These are phyloP conservation scores for Rosellinia necatrix DNA, from an alignment of 2,329 filamentous ascomycete genomes.

Conservation along the genomic window DNA sequence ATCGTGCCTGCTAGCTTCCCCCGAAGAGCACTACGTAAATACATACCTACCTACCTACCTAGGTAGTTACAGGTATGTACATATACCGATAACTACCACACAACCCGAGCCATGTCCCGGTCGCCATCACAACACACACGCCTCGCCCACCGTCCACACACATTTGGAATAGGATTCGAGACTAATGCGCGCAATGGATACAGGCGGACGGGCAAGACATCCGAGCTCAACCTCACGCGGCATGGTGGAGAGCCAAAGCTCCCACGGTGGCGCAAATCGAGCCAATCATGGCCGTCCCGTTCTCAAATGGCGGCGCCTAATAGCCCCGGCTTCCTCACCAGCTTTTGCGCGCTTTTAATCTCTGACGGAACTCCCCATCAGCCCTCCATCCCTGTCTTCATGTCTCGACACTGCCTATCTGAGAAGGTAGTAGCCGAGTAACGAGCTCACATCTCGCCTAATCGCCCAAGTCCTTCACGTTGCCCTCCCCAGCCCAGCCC, in stretches of 20 bases:
- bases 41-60: too few relatives aligned
- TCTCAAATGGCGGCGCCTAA: conserved; percentile 18
- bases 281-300: conserved; percentile 8
- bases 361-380: not conserved
- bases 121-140: too few relatives aligned
- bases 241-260: too few relatives aligned
- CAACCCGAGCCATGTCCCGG: too few relatives aligned
- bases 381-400: too few relatives aligned
- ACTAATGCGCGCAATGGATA: not conserved
- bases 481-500: not conserved
- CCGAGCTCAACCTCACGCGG: too few relatives aligned
- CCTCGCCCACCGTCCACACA: not conserved
- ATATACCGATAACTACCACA: too few relatives aligned
- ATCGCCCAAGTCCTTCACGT: not conserved
- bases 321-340: not conserved
- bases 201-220: conserved; percentile 2
- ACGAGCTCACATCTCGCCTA: not conserved
- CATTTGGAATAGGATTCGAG: conserved; percentile 22
- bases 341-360: not conserved
- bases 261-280: conserved; percentile 15
- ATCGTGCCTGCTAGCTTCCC: too few relatives aligned
- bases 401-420: conserved; percentile 6
- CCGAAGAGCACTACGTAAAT: too few relatives aligned
- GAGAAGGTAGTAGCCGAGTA: conserved; percentile 18
- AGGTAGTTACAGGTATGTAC: too few relatives aligned